phyloP scores from a whole-genome alignment of 1,284 basidiomycete genomes.

The Ceratobasidium sp. region DNA sequence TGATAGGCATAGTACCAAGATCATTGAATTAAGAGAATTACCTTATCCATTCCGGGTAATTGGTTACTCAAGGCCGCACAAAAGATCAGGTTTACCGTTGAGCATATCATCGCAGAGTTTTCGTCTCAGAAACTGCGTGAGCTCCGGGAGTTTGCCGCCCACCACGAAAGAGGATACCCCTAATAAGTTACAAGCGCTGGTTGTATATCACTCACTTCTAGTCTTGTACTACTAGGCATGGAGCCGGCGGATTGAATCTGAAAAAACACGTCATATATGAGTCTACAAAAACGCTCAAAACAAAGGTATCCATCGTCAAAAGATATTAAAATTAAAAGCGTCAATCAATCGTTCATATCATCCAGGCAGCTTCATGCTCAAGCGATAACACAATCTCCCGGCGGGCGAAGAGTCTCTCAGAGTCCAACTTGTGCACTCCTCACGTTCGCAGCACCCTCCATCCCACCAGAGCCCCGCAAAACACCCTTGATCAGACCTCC shows the following conservation, averaged over 20 bases:
- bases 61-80: too few relatives aligned
- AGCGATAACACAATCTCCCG: conserved; percentile 34
- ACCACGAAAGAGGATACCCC: too few relatives aligned
- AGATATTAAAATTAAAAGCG: background rate
- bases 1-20: too few relatives aligned
- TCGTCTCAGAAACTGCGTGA: too few relatives aligned
- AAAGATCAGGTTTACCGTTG: too few relatives aligned
- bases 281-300: conserved; percentile 20
- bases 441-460: conserved; percentile 13
- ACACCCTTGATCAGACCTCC: conserved; percentile 71
- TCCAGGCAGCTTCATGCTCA: background rate
- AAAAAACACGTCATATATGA: background rate
- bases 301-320: conserved; percentile 11
- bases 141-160: too few relatives aligned
- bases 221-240: background rate
- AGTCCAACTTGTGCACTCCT: conserved; percentile 1
- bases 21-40: too few relatives aligned
- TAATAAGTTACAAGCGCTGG: too few relatives aligned
- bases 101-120: too few relatives aligned
- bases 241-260: too few relatives aligned
- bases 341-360: conserved; percentile 18
- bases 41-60: too few relatives aligned
- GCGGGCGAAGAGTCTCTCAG: conserved; percentile 39
- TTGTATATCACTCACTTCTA: too few relatives aligned
- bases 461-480: conserved; percentile 37